Conservation (phyloP, 2,329 filamentous ascomycete species). For the Colletotrichum cereale region DNA sequence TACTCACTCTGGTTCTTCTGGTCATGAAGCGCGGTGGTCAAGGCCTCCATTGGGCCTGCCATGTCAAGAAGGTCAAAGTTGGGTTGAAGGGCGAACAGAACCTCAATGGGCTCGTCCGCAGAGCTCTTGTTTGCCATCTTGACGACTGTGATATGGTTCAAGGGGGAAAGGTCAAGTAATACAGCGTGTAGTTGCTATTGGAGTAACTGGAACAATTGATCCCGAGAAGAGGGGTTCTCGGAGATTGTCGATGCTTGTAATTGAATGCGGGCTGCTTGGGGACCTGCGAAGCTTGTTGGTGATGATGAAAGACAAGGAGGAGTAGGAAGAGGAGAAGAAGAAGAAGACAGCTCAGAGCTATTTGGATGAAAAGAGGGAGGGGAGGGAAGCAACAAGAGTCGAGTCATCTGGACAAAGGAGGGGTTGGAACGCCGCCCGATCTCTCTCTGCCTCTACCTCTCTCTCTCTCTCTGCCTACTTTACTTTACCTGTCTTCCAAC, state of each 20-base stretch:
- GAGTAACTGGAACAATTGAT: conserved; percentile 27
- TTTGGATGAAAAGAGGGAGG: conserved; percentile 41
- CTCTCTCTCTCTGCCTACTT: conserved; percentile 2
- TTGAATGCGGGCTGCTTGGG: conserved; percentile 37
- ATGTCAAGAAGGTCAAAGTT: conserved; percentile 72
- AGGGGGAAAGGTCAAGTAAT: conserved; percentile 18
- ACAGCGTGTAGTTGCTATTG: conserved; percentile 22
- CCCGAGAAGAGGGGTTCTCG: conserved; percentile 5
- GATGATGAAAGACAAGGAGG: conserved; percentile 21
- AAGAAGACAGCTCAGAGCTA: conserved; percentile 27
- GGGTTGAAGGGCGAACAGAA: conserved; percentile 71
- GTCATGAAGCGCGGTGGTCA: conserved; percentile 65
- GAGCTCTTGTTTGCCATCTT: conserved; percentile 71
- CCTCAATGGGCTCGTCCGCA: conserved; percentile 70
- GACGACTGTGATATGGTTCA: conserved; percentile 44
- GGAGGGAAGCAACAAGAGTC: conserved; percentile 42
- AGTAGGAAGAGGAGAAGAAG: conserved; percentile 8
- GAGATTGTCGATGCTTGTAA: conserved; percentile 19
- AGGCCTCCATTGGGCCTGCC: conserved; percentile 66
- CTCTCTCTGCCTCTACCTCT: conserved; percentile 19
- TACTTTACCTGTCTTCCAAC: conserved; percentile 7
- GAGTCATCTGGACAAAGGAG: conserved; percentile 40
- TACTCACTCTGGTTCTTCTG: conserved; percentile 65
- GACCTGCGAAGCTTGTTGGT: conserved; percentile 33
- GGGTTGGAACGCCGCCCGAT: conserved; percentile 38